Evolutionary conservation across 2,329 filamentous ascomycete species (phyloP), one percentile per base, ranked within the genome.

Genomic region (Beauveria pseudobassiana): DNA sequence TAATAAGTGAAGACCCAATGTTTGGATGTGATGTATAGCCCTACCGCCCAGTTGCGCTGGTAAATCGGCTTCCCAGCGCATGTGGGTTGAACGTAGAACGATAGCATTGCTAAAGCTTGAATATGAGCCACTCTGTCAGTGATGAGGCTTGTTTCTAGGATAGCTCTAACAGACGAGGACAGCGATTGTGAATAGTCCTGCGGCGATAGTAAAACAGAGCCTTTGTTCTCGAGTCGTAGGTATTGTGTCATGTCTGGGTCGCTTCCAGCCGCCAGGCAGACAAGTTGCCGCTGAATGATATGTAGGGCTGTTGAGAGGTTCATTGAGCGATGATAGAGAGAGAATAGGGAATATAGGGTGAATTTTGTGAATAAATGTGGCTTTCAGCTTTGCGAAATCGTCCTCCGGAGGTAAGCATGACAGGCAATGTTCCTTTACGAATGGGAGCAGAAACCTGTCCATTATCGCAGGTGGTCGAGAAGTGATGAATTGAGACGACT

Each of bases 21-120:
- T 85, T 46, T 85, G 80, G 45, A 81, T 77, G 61, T 86, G 81
- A 59, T 86, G 82, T 9, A 84, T 76, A 1, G 83, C 83, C 20
- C 79, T 76, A 8, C 76, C 78, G 30, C 79, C 80, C 2, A 85
- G 70, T 30, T 83, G 77, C 1, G 82, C 78, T 0, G 83, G 81
- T 4, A 81, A 67, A 65, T 85, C 81, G 12, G 80, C 77, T 64
- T 86, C 82, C 40, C 79, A 1, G 80, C 74, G 50, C 76, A 76
- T 5, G 76, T 77, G 0, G 82, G 81, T 63, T 87, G 83, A n/a
- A 79, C 80, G 65, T 84, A 86, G n/a, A 86, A 73, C 0, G 83
- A 83, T 20, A 86, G 69, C 53, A 86, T 76, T 28, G 78, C 75
- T 7, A 84, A 74, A 16, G 81, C 76, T 30, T 82, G 81, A 42